phyloP scores from a whole-genome alignment of 192 early-diverging fungal species.

The Dimargaris verticillata region DNA sequence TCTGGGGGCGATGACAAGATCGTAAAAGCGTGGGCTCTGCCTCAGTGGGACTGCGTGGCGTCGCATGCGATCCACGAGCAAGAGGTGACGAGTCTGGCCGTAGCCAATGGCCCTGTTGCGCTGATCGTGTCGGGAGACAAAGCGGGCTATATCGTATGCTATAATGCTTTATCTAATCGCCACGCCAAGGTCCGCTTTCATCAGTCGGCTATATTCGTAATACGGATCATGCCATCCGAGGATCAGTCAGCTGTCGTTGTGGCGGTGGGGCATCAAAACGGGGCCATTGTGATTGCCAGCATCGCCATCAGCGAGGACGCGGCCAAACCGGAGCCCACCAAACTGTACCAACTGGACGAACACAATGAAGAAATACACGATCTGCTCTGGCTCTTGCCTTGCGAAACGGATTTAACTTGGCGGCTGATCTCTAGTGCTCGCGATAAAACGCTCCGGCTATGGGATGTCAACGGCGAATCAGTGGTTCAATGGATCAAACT shows the following conservation, averaged over 20 bases:
- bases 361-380: constrained; percentile 9
- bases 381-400: neutral
- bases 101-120: neutral
- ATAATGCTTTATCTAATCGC: neutral
- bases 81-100: neutral
- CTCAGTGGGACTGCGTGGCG: neutral
- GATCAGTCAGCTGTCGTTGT: neutral
- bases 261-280: constrained; percentile 6
- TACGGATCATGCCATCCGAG: neutral
- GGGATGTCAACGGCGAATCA: constrained; percentile 1
- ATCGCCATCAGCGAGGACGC: neutral
- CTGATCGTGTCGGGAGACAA: neutral
- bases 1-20: neutral
- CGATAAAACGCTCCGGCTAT: constrained; percentile 4
- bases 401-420: neutral
- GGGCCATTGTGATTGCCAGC: neutral
- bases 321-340: neutral
- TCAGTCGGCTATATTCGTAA: neutral
- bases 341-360: neutral
- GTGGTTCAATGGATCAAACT: neutral
- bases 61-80: neutral
- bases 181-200: neutral
- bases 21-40: neutral
- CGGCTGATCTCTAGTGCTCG: constrained; percentile 1
- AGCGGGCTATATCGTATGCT: neutral